Evolutionary conservation across 2,329 filamentous ascomycete genomes (phyloP).

Genomic region (Neonectria ditissima): DNA sequence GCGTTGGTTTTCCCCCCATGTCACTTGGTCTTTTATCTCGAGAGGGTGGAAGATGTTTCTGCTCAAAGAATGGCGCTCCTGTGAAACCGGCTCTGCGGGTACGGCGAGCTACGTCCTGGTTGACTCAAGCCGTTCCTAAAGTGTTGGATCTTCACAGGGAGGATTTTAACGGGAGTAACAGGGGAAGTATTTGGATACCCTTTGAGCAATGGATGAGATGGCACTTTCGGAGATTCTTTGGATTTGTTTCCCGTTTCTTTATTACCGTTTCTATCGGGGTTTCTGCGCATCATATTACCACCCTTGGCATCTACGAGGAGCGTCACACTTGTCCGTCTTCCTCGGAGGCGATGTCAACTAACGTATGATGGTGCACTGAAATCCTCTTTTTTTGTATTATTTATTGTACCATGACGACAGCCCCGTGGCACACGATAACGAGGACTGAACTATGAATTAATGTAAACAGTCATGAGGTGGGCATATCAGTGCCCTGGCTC

Average conservation of each 20-base stretch:
- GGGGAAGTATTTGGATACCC: slow-evolving; percentile 15
- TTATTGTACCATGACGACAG: slow-evolving; percentile 10
- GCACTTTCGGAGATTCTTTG: slow-evolving; percentile 1
- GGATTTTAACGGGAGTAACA: slow-evolving; percentile 9
- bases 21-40: slow-evolving; percentile 13
- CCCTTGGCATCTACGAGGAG: not conserved
- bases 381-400: slow-evolving; percentile 13
- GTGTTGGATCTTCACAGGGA: not conserved
- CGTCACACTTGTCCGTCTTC: not conserved
- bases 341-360: not conserved
- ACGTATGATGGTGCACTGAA: slow-evolving; percentile 1
- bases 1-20: slow-evolving; percentile 8
- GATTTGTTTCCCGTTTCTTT: slow-evolving; percentile 1
- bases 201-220: slow-evolving; percentile 12
- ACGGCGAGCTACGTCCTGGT: slow-evolving; percentile 16
- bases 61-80: slow-evolving; percentile 3
- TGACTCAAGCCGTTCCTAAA: slow-evolving; percentile 4
- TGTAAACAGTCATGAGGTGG: slow-evolving; percentile 8
- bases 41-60: not conserved
- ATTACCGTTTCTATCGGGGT: not conserved
- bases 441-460: slow-evolving; percentile 17
- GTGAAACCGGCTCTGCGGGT: slow-evolving; percentile 7
- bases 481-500: not conserved
- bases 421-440: slow-evolving; percentile 15
- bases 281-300: slow-evolving; percentile 4